Evolutionary conservation across 2,329 filamentous ascomycete genomes (phyloP).

Genomic region (Alternaria atra): DNA sequence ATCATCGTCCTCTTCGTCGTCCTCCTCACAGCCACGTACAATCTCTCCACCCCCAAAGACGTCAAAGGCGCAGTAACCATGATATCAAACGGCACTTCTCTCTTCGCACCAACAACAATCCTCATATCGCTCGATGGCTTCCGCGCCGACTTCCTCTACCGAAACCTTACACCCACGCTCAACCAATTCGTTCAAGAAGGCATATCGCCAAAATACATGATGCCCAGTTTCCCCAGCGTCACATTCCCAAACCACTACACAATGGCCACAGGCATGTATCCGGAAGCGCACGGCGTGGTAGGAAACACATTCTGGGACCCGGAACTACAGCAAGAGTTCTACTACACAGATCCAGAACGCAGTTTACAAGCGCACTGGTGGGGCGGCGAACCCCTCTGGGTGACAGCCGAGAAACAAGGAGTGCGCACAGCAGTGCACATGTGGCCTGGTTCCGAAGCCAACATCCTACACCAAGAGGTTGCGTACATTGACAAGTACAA

Average conservation of each 20-base stretch:
- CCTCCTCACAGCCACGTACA: constrained; percentile 65
- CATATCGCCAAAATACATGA: constrained; percentile 91
- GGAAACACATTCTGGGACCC: constrained; percentile 97
- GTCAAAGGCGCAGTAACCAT: constrained; percentile 46
- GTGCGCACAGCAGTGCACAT: constrained; percentile 88
- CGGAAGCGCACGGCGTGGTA: constrained; percentile 91
- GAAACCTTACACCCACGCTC: constrained; percentile 83
- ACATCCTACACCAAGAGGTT: constrained; percentile 77
- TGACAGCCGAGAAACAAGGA: constrained; percentile 84
- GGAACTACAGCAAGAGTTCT: constrained; percentile 78
- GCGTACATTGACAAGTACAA: constrained; percentile 87
- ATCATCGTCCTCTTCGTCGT: constrained; percentile 64
- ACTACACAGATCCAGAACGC: constrained; percentile 78
- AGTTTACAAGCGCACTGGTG: constrained; percentile 93
- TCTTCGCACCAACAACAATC: constrained; percentile 91
- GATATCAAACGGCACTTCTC: constrained; percentile 80
- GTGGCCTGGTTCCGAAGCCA: constrained; percentile 97
- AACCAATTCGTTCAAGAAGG: constrained; percentile 81
- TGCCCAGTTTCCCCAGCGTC: constrained; percentile 92
- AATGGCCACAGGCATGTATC: constrained; percentile 88
- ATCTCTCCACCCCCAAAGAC: constrained; percentile 55
- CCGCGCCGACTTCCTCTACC: constrained; percentile 88
- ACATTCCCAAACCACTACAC: constrained; percentile 97
- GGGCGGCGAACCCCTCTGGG: constrained; percentile 93
- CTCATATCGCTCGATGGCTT: constrained; percentile 96